Evolutionary conservation across 225 moss, liverwort and hornwort species (phyloP), one percentile per base, ranked within the genome.

Genomic region (Anthoceros angustus): DNA sequence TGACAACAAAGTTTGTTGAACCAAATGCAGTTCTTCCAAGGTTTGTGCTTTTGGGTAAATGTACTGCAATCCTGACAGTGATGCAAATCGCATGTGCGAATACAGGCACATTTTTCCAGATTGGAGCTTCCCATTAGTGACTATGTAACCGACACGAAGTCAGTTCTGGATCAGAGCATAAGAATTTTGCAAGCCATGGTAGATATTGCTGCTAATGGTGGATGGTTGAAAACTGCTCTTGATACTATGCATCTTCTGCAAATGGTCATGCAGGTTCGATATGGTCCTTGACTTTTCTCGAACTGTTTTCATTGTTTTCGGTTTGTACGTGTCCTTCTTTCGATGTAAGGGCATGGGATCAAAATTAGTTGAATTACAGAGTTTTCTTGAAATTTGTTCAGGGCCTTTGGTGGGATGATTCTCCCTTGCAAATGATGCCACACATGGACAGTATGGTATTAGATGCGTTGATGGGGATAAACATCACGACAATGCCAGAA

Each of bases 111-210:
- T 62, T 98, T 98, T 70, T 70, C 98, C 75, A 84, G 88, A 71
- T 78, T 87, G 16, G 92, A 89, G 43, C 81, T 98, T 76, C 98
- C 92, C 62, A 76, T 92, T 61, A 92, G 87, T 78, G 98, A 98
- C 74, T 98, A 98, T 69, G 74, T 98, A 25, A 98, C 98, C 25
- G 98, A 98, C 72, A 98, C 98, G n/a, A 98, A 98, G 77, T 98
- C 98, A 71, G 87, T 92, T 25, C 72, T 98, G 73, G 98, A 98
- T 73, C 98, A 98, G 78, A 98, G 98, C 72, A 98, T 98, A 43
- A 92, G 98, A 70, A 84, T 98, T 39, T 67, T 98, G 65, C 98
- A 98, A 83, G 98, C 98, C 70, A 98, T 98, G 98, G 83, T 98
- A 9, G 98, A 98, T 62, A 89, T 98, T 26, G 84, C 89, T 73